Conservation (phyloP, 2,329 filamentous ascomycete genomes). For the Colletotrichum sp. region DNA sequence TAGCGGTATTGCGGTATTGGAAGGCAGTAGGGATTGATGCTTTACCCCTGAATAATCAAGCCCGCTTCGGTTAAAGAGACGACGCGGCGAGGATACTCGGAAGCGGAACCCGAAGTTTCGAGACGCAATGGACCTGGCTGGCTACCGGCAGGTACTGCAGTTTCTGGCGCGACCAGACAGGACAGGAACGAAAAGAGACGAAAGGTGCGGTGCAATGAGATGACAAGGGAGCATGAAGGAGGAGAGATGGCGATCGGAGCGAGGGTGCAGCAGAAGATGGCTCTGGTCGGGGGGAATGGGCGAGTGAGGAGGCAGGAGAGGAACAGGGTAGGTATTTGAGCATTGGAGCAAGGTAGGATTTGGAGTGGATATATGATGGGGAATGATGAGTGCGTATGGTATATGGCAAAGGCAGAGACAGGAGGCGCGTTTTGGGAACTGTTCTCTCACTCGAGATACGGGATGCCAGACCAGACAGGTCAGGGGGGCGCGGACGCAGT, state of each 20-base stretch:
- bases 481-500: constrained; percentile 9
- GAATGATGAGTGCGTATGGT: constrained; percentile 28
- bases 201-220: constrained; percentile 15
- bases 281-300: constrained; percentile 6
- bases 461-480: neutral
- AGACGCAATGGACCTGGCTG: constrained; percentile 26
- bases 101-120: constrained; percentile 41
- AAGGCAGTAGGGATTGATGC: neutral
- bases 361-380: constrained; percentile 37
- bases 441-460: constrained; percentile 1
- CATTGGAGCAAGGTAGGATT: constrained; percentile 36
- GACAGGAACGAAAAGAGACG: constrained; percentile 5
- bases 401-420: constrained; percentile 7
- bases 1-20: neutral
- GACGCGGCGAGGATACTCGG: constrained; percentile 26
- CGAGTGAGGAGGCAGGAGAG: constrained; percentile 29
- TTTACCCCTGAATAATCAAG: constrained; percentile 41
- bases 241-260: constrained; percentile 24
- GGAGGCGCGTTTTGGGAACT: constrained; percentile 7
- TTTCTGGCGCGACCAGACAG: neutral
- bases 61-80: constrained; percentile 21
- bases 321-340: constrained; percentile 39
- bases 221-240: constrained; percentile 20
- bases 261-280: constrained; percentile 26
- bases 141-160: constrained; percentile 5